Conservation (phyloP, 345 rosid genomes). For the Citrus maxima region DNA sequence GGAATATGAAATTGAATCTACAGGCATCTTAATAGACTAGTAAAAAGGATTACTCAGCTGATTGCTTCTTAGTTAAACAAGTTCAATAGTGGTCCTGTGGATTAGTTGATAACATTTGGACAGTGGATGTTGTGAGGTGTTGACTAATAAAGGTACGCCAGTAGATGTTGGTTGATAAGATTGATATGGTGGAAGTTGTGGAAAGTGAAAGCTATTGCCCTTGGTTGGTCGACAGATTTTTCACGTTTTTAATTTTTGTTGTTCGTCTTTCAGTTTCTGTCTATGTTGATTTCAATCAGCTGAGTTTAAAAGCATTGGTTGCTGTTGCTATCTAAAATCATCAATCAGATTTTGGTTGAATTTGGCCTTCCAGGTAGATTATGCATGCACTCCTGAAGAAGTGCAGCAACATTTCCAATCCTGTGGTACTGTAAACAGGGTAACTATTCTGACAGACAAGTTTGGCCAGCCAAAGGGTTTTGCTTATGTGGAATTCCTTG, state of each 20-base stretch:
- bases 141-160: neutral
- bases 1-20: neutral
- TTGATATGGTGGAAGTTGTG: neutral
- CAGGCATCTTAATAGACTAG: neutral
- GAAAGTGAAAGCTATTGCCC: neutral
- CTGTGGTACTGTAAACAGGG: slow-evolving; percentile 93
- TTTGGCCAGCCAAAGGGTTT: slow-evolving; percentile 96
- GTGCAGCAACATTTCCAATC: slow-evolving; percentile 97
- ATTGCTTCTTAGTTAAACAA: neutral
- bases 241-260: neutral
- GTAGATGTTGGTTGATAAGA: neutral
- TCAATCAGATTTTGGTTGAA: slow-evolving; percentile 2
- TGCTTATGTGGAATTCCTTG: slow-evolving; percentile 93
- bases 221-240: neutral
- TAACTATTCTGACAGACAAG: slow-evolving; percentile 90
- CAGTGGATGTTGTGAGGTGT: neutral
- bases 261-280: neutral
- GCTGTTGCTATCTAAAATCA: neutral
- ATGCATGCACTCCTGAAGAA: slow-evolving; percentile 97
- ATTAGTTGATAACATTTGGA: neutral
- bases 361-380: slow-evolving; percentile 65
- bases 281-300: neutral
- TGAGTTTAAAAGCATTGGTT: slow-evolving; percentile 1
- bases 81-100: neutral
- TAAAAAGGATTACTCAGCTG: neutral